Percentiles rank a stretch among this genome's conserved stretches.
Evolutionary conservation across 306 rosid species (phyloP).

Genomic region (Medicago ruthenica): DNA sequence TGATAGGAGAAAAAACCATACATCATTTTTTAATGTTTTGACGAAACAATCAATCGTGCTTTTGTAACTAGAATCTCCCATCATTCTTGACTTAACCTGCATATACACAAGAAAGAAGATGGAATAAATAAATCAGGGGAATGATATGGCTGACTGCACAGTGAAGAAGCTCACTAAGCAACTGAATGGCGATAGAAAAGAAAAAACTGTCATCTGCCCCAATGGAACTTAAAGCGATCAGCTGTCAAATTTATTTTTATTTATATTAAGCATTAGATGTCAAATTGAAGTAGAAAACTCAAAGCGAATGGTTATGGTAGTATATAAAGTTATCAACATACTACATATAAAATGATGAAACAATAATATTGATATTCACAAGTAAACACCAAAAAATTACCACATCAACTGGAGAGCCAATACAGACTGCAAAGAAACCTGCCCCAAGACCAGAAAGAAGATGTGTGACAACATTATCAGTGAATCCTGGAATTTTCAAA

Average conservation of each 20-base stretch:
- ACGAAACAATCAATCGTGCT: slow-evolving; percentile 86
- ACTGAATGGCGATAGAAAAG: slow-evolving; percentile 18
- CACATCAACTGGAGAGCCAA: slow-evolving; percentile 99
- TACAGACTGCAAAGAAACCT: slow-evolving; percentile 92
- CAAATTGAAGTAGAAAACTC: slow-evolving; percentile 19
- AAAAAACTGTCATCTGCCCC: not conserved
- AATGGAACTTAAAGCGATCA: not conserved
- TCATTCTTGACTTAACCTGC: slow-evolving; percentile 98
- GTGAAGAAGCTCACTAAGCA: slow-evolving; percentile 23
- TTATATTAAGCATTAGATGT: slow-evolving; percentile 13
- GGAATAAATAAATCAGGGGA: slow-evolving; percentile 32
- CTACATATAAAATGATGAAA: not conserved
- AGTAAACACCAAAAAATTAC: slow-evolving; percentile 50
- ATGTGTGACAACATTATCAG: slow-evolving; percentile 85
- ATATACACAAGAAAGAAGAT: slow-evolving; percentile 40
- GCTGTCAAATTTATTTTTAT: not conserved
- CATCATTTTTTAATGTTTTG: slow-evolving; percentile 91
- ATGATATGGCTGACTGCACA: slow-evolving; percentile 24
- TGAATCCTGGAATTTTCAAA: slow-evolving; percentile 94
- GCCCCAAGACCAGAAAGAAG: slow-evolving; percentile 95
- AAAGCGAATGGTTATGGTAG: not conserved
- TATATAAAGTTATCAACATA: not conserved
- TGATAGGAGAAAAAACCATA: slow-evolving; percentile 49
- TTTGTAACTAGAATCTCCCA: slow-evolving; percentile 94
- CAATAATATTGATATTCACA: slow-evolving; percentile 1